Conservation (phyloP, 2,329 filamentous ascomycete genomes). For the Hymenoscyphus fructigenus region DNA sequence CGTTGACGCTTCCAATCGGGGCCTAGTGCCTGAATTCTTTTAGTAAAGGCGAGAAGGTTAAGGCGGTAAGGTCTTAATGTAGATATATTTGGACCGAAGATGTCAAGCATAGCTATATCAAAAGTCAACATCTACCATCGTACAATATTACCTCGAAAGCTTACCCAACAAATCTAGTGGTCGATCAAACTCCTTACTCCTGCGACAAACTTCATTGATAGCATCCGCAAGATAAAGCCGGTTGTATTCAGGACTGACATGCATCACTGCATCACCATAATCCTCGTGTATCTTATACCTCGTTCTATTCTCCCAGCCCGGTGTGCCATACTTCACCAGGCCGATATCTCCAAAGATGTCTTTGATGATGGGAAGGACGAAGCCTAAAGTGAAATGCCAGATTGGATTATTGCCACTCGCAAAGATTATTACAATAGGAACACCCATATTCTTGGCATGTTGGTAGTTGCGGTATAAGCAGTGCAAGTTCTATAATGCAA, state of each 20-base stretch:
- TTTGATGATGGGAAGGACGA: not conserved
- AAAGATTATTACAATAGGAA: conserved; percentile 1
- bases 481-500: not conserved
- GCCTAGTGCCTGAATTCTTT: no score
- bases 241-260: conserved; percentile 1
- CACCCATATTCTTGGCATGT: not conserved
- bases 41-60: no score
- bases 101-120: no score
- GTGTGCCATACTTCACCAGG: not conserved
- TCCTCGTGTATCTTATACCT: not conserved
- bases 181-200: conserved; percentile 3
- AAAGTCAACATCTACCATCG: not conserved
- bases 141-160: not conserved
- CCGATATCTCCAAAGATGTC: conserved; percentile 4
- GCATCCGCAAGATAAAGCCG: conserved; percentile 3
- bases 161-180: conserved; percentile 5
- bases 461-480: conserved; percentile 6
- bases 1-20: no score
- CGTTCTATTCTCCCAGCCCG: not conserved
- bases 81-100: no score
- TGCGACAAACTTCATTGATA: not conserved
- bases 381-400: not conserved
- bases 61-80: no score
- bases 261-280: not conserved
- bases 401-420: conserved; percentile 3